A percentile compares a stretch with the other conserved stretches of the same genome.
Evolutionary conservation across 2,329 filamentous ascomycete genomes (phyloP).

Genomic region (Colletotrichum phormii): DNA sequence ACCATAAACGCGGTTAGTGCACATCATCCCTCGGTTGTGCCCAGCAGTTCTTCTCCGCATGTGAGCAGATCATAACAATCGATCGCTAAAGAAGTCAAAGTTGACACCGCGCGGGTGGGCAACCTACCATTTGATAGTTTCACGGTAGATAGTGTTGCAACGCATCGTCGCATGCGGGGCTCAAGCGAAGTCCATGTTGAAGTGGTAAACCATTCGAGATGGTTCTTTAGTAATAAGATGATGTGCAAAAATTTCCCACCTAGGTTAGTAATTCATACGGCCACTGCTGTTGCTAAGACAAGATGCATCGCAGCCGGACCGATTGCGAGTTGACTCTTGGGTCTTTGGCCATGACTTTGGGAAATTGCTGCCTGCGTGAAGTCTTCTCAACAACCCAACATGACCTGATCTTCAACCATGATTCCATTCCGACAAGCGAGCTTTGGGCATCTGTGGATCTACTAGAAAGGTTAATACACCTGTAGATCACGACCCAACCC

Average conservation of each 20-base stretch:
- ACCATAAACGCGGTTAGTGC: background rate
- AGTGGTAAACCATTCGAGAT: background rate
- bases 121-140: background rate
- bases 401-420: background rate
- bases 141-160: background rate
- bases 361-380: background rate
- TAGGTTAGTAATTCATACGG: background rate
- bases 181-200: background rate
- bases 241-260: background rate
- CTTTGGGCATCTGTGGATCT: background rate
- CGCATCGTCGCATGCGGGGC: background rate
- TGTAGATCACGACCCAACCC: slow-evolving; percentile 7
- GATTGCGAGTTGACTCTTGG: too few species aligned
- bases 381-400: background rate
- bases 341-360: background rate
- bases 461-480: background rate
- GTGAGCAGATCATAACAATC: slow-evolving; percentile 1
- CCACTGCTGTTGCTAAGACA: background rate
- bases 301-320: too few species aligned
- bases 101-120: background rate
- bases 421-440: background rate
- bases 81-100: background rate
- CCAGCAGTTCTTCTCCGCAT: background rate
- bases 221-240: background rate
- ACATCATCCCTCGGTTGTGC: background rate